phyloP scores from a whole-genome alignment of 75 land plant species.

The Pinus albicaulis region DNA sequence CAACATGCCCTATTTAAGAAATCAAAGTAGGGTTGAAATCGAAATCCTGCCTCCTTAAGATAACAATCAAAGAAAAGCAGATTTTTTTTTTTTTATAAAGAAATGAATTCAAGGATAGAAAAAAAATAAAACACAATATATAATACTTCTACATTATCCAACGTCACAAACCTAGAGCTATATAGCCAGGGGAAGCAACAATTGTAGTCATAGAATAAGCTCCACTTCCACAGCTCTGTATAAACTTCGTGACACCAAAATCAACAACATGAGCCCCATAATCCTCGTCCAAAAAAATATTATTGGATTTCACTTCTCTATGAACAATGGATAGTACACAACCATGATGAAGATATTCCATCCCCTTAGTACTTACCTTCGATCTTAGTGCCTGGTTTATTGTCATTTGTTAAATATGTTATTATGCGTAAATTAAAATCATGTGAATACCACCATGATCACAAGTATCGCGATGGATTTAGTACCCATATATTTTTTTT shows the following conservation, averaged over 20 bases:
- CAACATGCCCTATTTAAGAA: neutral
- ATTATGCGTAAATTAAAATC: neutral
- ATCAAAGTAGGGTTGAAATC: neutral
- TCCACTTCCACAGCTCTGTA: slow-evolving; percentile 27
- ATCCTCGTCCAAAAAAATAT: slow-evolving; percentile 67
- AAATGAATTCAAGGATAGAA: neutral
- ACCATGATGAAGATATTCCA: slow-evolving; percentile 82
- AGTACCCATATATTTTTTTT: neutral
- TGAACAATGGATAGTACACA: slow-evolving; percentile 80
- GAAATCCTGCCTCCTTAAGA: neutral
- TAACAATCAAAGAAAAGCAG: neutral
- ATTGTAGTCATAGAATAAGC: slow-evolving; percentile 65
- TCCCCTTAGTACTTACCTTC: slow-evolving; percentile 33
- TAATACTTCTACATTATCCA: too few species aligned
- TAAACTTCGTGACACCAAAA: slow-evolving; percentile 72
- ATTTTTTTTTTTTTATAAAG: neutral
- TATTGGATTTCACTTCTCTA: slow-evolving; percentile 84
- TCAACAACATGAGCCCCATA: slow-evolving; percentile 71
- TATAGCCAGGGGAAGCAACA: slow-evolving; percentile 90
- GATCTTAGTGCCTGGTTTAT: too few species aligned
- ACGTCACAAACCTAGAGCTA: slow-evolving; percentile 75
- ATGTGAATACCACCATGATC: neutral
- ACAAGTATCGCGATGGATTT: neutral
- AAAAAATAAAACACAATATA: neutral
- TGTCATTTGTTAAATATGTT: neutral